These are phyloP conservation scores for Chlorella sorokiniana DNA, from an alignment of 139 green algal genomes.

Conservation along the genomic window DNA sequence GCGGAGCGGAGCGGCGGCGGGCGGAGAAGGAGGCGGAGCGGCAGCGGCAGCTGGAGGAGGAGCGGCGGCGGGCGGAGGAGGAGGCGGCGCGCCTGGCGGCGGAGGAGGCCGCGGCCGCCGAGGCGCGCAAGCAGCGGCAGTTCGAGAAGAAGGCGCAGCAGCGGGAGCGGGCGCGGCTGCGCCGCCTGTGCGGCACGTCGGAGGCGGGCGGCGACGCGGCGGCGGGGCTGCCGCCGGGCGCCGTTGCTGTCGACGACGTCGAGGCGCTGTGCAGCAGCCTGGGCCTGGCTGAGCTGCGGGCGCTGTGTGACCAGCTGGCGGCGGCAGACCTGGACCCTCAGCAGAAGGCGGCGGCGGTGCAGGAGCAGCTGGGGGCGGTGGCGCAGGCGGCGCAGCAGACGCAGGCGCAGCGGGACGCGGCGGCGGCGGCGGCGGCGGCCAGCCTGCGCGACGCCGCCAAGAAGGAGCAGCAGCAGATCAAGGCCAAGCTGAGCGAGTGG, in stretches of 20 bases:
- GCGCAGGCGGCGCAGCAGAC: constrained; percentile 30
- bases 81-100: constrained; percentile 50
- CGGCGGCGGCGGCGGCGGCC: constrained; percentile 36
- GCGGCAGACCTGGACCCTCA: constrained; percentile 5
- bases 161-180: constrained; percentile 79
- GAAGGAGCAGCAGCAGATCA: constrained; percentile 34
- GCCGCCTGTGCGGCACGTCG: constrained; percentile 35
- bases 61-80: constrained; percentile 47
- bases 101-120: constrained; percentile 45
- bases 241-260: constrained; percentile 51
- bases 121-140: constrained; percentile 73
- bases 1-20: constrained; percentile 49
- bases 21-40: constrained; percentile 57
- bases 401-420: constrained; percentile 40
- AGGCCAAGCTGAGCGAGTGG: constrained; percentile 46
- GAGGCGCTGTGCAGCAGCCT: constrained; percentile 69
- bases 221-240: constrained; percentile 8
- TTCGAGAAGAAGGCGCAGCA: constrained; percentile 85
- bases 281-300: constrained; percentile 45
- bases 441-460: constrained; percentile 4
- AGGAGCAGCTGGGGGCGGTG: constrained; percentile 7
- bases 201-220: constrained; percentile 61
- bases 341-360: constrained; percentile 17
- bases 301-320: constrained; percentile 52
- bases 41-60: constrained; percentile 41